These are phyloP conservation scores for Aspergillus intermedius DNA, from an alignment of 2,329 filamentous ascomycete genomes.

Conservation along the genomic window DNA sequence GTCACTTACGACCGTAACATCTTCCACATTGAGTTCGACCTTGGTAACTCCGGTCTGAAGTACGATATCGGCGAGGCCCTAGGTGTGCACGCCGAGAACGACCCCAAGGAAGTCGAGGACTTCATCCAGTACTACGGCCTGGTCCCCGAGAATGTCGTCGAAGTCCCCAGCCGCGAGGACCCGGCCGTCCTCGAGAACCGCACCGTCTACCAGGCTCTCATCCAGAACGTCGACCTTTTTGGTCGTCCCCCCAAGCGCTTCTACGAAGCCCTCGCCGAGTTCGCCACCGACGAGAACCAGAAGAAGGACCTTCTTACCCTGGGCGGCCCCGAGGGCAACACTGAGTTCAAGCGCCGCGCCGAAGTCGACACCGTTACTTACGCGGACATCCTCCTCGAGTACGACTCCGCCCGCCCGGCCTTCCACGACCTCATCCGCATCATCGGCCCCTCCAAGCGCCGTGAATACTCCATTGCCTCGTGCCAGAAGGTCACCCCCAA, in stretches of 20 bases:
- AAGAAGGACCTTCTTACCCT: slow-evolving; percentile 72
- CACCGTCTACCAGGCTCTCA: slow-evolving; percentile 83
- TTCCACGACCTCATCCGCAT: slow-evolving; percentile 87
- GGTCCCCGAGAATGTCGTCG: slow-evolving; percentile 75
- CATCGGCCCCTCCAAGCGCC: slow-evolving; percentile 84
- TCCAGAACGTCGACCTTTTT: slow-evolving; percentile 94
- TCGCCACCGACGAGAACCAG: slow-evolving; percentile 74
- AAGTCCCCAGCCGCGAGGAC: slow-evolving; percentile 81
- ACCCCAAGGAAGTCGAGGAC: slow-evolving; percentile 66
- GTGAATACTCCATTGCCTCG: slow-evolving; percentile 98
- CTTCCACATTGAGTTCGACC: slow-evolving; percentile 99
- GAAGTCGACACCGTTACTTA: slow-evolving; percentile 91
- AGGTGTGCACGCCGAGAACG: slow-evolving; percentile 92
- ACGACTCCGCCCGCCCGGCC: slow-evolving; percentile 75
- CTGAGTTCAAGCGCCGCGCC: slow-evolving; percentile 84
- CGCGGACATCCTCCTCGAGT: slow-evolving; percentile 84
- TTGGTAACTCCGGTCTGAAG: slow-evolving; percentile 81
- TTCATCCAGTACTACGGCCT: slow-evolving; percentile 91
- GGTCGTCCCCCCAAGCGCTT: slow-evolving; percentile 96
- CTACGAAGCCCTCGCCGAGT: slow-evolving; percentile 86
- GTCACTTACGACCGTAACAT: slow-evolving; percentile 91
- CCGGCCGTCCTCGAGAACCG: slow-evolving; percentile 68
- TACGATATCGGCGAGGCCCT: slow-evolving; percentile 98
- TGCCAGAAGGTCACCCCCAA: slow-evolving; percentile 89
- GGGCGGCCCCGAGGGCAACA: slow-evolving; percentile 69